phyloP scores from a whole-genome alignment of 495 filamentous ascomycete species.

The Antarctomyces pellizariae region DNA sequence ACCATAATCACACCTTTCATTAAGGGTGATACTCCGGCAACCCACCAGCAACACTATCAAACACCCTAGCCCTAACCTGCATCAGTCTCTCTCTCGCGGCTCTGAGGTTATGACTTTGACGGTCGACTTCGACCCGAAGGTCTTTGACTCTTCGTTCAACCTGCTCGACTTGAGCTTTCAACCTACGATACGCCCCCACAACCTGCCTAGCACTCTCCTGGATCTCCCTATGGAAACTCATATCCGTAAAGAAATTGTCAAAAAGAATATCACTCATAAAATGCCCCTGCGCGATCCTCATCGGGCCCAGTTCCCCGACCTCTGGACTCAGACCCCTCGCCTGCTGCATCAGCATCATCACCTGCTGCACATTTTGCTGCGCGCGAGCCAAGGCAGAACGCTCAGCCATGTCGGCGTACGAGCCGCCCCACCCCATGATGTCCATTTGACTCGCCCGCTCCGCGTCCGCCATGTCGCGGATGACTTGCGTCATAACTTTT shows the following conservation, averaged over 20 bases:
- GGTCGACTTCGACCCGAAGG: slow-evolving; percentile 8
- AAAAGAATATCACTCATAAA: slow-evolving; percentile 22
- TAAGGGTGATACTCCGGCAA: too few relatives aligned
- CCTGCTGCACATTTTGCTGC: slow-evolving; percentile 12
- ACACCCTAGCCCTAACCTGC: slow-evolving; percentile 14
- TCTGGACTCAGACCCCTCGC: slow-evolving; percentile 13
- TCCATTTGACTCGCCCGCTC: slow-evolving; percentile 10
- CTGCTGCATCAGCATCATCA: slow-evolving; percentile 14
- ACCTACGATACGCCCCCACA: slow-evolving; percentile 9
- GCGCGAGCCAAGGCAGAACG: slow-evolving; percentile 17
- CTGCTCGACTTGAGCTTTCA: slow-evolving; percentile 8
- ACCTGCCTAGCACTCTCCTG: slow-evolving; percentile 15
- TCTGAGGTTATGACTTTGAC: slow-evolving; percentile 11
- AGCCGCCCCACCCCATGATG: slow-evolving; percentile 14
- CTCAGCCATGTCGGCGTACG: slow-evolving; percentile 16
- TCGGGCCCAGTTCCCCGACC: slow-evolving; percentile 6
- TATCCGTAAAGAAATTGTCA: slow-evolving; percentile 23
- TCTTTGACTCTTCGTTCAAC: slow-evolving; percentile 9
- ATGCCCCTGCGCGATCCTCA: slow-evolving; percentile 15
- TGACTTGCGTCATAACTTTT: slow-evolving; percentile 5
- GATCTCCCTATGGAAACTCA: slow-evolving; percentile 22
- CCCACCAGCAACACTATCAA: slow-evolving; percentile 9
- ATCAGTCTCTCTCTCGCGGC: slow-evolving; percentile 17
- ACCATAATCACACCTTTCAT: too few relatives aligned
- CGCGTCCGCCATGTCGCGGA: slow-evolving; percentile 9